Evolutionary conservation across 1,284 basidiomycete species (phyloP), one percentile per base, ranked within the genome.

Genomic region (Xerocomus cyaneibrunnescens): DNA sequence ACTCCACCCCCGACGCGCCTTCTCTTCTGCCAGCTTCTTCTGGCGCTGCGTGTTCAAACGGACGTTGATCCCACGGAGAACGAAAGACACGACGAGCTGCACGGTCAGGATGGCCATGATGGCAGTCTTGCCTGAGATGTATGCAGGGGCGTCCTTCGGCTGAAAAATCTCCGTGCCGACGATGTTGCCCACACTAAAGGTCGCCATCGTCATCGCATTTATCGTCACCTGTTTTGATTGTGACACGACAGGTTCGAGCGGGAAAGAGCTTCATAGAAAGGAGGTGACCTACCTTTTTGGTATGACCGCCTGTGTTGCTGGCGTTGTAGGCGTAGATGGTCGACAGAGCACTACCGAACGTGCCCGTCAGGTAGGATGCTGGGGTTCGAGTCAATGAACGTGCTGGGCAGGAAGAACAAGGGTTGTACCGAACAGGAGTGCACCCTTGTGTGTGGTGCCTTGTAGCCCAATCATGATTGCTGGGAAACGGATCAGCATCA

Each of bases 311-410:
- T 0, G 80, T 85, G 60, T 87, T 86, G 43, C 79, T 80, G 1
- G 83, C 82, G 49, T 85, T 85, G 59, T 84, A 87, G 0, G 82
- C 80, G 56, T 85, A 87, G 17, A 87, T 74, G 0, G 79, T 77
- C 0, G 83, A 77, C 3, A 87, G 66, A 0, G 82, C 77, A 42
- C 79, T 81, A 9, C 83, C 83, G 57, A 81, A 85, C 3, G 80
- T 80, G 16, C 75, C 74, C 31, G 79, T 74, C n/a, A 87, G 68
- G 57, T 85, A 84, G 8, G 74, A 72, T 12, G 73, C 81, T 83
- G 42, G 35, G 25, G 16, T 17, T n/a, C 28, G 17, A 17, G 27
- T 44, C 35, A 56, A 19, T 35, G 30, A 25, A 28, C 23, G 10
- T 17, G 28, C 27, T 27, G 34, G 9, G 31, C n/a, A 22, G 23